phyloP scores from a whole-genome alignment of 495 filamentous ascomycete genomes.

The Penicillium lagena region DNA sequence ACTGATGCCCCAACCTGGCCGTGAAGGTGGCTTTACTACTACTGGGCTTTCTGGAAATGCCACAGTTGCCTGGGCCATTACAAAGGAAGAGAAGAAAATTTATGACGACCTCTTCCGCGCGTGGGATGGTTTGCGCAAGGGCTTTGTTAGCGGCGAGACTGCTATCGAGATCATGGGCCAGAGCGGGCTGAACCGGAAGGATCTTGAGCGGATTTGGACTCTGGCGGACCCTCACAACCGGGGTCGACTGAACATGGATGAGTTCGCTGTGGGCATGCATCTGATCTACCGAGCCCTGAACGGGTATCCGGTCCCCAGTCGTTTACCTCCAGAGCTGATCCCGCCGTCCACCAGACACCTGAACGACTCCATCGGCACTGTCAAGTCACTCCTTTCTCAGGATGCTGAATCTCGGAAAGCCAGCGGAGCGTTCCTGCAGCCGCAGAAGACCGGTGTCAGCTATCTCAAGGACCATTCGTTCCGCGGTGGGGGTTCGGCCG shows the following conservation, averaged over 20 bases:
- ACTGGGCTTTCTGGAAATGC: slow-evolving; percentile 87
- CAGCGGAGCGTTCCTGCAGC: slow-evolving; percentile 77
- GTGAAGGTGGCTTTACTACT: slow-evolving; percentile 88
- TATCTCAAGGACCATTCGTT: slow-evolving; percentile 97
- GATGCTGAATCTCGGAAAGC: slow-evolving; percentile 83
- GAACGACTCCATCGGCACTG: slow-evolving; percentile 82
- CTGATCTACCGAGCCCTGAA: slow-evolving; percentile 96
- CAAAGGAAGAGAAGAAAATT: slow-evolving; percentile 96
- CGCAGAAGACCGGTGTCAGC: slow-evolving; percentile 95
- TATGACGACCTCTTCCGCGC: slow-evolving; percentile 94
- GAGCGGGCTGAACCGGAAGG: slow-evolving; percentile 82
- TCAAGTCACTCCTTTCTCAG: slow-evolving; percentile 86
- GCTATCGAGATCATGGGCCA: slow-evolving; percentile 97
- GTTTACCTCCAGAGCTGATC: slow-evolving; percentile 86
- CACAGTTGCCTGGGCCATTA: slow-evolving; percentile 96
- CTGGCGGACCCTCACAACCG: slow-evolving; percentile 89
- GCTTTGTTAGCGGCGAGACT: slow-evolving; percentile 86
- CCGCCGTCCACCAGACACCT: slow-evolving; percentile 95
- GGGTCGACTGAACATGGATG: slow-evolving; percentile 91
- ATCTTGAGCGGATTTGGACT: slow-evolving; percentile 93
- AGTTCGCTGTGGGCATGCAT: slow-evolving; percentile 99
- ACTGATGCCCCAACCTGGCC: slow-evolving; percentile 96
- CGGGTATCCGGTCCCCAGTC: slow-evolving; percentile 88
- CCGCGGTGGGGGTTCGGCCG: slow-evolving; percentile 43
- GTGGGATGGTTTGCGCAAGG: slow-evolving; percentile 94